Percentiles rank a stretch among this genome's conserved stretches.
phyloP scores from a whole-genome alignment of 73 alveolate species.

The Paramecium sexaurelia region DNA sequence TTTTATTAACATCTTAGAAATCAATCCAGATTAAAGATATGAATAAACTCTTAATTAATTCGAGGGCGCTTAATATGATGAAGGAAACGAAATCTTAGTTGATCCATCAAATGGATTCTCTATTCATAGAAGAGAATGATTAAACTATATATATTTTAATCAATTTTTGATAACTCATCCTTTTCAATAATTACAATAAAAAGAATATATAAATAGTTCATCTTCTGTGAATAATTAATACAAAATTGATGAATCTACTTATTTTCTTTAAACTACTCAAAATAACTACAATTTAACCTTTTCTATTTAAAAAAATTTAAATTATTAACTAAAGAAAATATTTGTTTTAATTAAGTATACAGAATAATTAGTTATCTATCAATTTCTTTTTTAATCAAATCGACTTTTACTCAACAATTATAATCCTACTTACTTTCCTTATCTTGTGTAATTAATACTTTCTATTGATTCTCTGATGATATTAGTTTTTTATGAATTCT shows the following conservation, averaged over 20 bases:
- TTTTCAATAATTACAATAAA: no score
- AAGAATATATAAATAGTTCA: not conserved
- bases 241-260: no score
- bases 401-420: not conserved
- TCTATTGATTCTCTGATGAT: not conserved
- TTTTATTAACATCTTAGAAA: not conserved
- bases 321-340: no score
- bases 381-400: no score
- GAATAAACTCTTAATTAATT: conserved; percentile 18
- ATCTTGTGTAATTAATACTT: not conserved
- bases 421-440: not conserved
- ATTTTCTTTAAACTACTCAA: no score
- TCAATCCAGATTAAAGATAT: not conserved
- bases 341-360: not conserved
- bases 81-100: conserved; percentile 11
- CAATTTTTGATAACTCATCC: not conserved
- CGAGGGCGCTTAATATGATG: conserved; percentile 33
- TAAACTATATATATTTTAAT: not conserved
- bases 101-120: conserved; percentile 25
- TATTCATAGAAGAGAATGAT: conserved; percentile 45
- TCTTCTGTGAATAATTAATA: no score
- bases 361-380: not conserved
- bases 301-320: no score
- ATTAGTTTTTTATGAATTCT: not conserved
- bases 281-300: no score